Conservation (phyloP, 176 grass and related monocot species). For the Lolium perenne region DNA sequence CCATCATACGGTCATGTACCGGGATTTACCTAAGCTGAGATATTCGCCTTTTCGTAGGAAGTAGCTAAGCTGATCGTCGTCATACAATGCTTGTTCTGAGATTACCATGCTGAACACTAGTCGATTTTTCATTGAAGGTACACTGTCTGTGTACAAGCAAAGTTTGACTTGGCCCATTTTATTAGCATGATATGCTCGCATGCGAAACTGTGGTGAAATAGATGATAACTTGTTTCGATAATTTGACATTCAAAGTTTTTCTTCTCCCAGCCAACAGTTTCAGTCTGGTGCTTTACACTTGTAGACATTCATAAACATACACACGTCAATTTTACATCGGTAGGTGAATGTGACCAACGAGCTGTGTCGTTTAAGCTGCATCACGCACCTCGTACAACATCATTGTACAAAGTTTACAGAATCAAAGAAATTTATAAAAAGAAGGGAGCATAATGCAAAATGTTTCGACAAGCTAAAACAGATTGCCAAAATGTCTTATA, state of each 20-base stretch:
- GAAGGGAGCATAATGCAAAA: neutral
- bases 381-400: neutral
- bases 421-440: neutral
- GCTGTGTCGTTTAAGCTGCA: neutral
- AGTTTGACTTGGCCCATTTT: no score
- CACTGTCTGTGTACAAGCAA: no score
- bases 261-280: no score
- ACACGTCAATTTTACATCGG: neutral
- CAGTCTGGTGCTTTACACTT: no score
- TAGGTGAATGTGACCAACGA: neutral
- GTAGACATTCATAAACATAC: neutral
- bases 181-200: no score
- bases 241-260: no score
- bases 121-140: no score
- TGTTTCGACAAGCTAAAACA: neutral
- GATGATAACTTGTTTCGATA: no score
- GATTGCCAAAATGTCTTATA: no score
- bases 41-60: neutral
- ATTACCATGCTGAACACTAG: no score
- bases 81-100: no score
- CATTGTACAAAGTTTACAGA: neutral
- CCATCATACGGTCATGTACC: conserved; percentile 16
- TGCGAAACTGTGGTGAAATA: no score
- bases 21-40: neutral
- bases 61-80: conserved; percentile 1